These are phyloP conservation scores for Sungouiella thailandica DNA, from an alignment of 805 yeast species.

Conservation along the genomic window DNA sequence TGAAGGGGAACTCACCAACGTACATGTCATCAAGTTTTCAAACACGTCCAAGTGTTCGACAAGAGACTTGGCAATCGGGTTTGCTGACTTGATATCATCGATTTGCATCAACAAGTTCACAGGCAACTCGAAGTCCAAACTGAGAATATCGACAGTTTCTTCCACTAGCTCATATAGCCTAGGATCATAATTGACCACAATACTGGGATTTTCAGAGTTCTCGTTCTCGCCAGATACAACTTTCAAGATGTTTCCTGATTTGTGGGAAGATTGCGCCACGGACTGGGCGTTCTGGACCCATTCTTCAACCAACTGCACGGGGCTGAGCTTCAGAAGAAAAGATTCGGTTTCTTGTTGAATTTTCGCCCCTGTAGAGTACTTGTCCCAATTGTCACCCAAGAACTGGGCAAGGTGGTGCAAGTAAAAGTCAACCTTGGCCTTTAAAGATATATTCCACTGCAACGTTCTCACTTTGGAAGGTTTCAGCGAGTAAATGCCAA, in stretches of 20 bases:
- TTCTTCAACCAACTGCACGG: constrained; percentile 32
- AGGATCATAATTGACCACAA: constrained; percentile 4
- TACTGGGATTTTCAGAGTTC: not conserved
- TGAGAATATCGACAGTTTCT: constrained; percentile 7
- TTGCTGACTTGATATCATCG: constrained; percentile 44
- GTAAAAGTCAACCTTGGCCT: constrained; percentile 22
- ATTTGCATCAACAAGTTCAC: constrained; percentile 43
- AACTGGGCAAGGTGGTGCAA: constrained; percentile 16
- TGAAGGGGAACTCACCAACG: constrained; percentile 21
- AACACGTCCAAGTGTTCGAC: constrained; percentile 47
- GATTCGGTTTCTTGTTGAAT: constrained; percentile 46
- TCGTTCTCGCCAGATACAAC: not conserved
- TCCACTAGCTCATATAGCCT: constrained; percentile 1
- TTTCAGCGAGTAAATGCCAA: not conserved
- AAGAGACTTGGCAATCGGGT: constrained; percentile 54
- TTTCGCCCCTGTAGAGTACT: constrained; percentile 49
- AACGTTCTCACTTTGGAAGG: no score
- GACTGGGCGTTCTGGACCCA: constrained; percentile 41
- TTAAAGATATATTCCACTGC: constrained; percentile 4
- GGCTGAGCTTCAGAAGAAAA: constrained; percentile 43
- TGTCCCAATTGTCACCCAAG: constrained; percentile 34
- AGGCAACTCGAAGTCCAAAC: constrained; percentile 56
- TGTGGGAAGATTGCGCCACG: not conserved
- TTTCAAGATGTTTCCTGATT: constrained; percentile 2
- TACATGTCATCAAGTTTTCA: constrained; percentile 19